These are phyloP conservation scores for Candida peoriensis DNA, from an alignment of 805 yeast genomes.

Conservation along the genomic window DNA sequence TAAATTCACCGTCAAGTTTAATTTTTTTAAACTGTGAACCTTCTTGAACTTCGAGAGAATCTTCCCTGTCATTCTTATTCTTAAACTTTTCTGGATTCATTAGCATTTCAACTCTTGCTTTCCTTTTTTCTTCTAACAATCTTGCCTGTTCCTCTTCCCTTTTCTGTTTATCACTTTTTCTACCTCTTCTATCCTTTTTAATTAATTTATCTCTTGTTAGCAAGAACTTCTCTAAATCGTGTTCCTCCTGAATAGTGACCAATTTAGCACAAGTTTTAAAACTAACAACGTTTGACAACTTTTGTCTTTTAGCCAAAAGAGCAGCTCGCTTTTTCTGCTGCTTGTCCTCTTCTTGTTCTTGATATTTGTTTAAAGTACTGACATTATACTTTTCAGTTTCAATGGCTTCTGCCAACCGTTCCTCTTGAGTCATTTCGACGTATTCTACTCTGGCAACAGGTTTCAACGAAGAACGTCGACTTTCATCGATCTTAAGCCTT, in stretches of 20 bases:
- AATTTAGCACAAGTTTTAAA: constrained; percentile 41
- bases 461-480: constrained; percentile 41
- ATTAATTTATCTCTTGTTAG: constrained; percentile 33
- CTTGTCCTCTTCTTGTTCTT: constrained; percentile 79
- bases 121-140: constrained; percentile 24
- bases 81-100: constrained; percentile 10
- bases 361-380: constrained; percentile 66
- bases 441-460: constrained; percentile 38
- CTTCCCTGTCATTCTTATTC: background rate
- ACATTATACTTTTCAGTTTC: constrained; percentile 79
- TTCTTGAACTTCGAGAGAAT: background rate
- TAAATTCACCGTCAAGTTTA: background rate
- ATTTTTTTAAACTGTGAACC: background rate
- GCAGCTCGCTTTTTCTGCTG: constrained; percentile 73
- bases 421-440: constrained; percentile 41
- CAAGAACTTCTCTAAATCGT: constrained; percentile 40
- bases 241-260: constrained; percentile 62
- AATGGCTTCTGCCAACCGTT: constrained; percentile 64
- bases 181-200: constrained; percentile 42
- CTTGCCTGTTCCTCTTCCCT: constrained; percentile 27
- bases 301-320: constrained; percentile 58
- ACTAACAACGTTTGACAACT: constrained; percentile 56
- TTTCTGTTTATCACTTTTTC: constrained; percentile 38
- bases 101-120: constrained; percentile 23
- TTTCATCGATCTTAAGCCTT: constrained; percentile 64